Evolutionary conservation across 371 early-diverging fungal species (phyloP).

Genomic region (Actinomortierella wolfii): DNA sequence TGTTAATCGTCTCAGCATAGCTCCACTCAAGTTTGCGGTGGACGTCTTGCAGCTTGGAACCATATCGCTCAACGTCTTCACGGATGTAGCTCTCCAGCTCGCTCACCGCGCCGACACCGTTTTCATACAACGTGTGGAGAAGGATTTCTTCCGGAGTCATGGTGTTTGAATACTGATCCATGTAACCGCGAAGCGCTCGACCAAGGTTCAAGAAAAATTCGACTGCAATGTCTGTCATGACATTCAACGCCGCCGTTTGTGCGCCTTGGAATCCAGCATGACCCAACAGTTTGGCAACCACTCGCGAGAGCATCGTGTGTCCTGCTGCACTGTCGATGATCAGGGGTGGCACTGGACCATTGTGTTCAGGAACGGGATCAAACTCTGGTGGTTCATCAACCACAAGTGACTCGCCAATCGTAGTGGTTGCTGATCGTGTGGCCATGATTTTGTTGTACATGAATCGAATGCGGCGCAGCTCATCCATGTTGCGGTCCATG

Average conservation of each 20-base stretch:
- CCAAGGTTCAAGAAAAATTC: conserved; percentile 86
- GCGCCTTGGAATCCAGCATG: conserved; percentile 92
- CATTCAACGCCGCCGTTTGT: conserved; percentile 64
- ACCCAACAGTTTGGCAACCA: conserved; percentile 68
- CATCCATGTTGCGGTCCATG: conserved; percentile 68
- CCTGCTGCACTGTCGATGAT: conserved; percentile 64
- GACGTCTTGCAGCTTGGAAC: conserved; percentile 72
- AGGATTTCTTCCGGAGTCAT: conserved; percentile 88
- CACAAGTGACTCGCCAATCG: background rate
- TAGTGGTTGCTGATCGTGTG: conserved; percentile 48
- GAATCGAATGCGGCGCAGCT: conserved; percentile 68
- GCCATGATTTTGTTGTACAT: conserved; percentile 78
- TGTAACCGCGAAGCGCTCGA: conserved; percentile 77
- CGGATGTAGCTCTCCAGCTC: conserved; percentile 79
- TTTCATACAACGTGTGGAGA: conserved; percentile 80
- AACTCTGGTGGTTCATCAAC: conserved; percentile 36
- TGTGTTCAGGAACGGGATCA: conserved; percentile 21
- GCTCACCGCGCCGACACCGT: conserved; percentile 69
- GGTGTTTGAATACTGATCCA: conserved; percentile 71
- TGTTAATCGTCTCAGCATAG: conserved; percentile 56
- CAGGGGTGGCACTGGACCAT: conserved; percentile 56
- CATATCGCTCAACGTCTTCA: conserved; percentile 76
- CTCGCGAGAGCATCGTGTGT: conserved; percentile 64
- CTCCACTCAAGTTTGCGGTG: conserved; percentile 72
- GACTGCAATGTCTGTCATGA: conserved; percentile 77